A percentile compares a stretch with the other conserved stretches of the same genome.
Conservation (phyloP, 1,284 basidiomycete genomes). For the Abortiporus biennis region DNA sequence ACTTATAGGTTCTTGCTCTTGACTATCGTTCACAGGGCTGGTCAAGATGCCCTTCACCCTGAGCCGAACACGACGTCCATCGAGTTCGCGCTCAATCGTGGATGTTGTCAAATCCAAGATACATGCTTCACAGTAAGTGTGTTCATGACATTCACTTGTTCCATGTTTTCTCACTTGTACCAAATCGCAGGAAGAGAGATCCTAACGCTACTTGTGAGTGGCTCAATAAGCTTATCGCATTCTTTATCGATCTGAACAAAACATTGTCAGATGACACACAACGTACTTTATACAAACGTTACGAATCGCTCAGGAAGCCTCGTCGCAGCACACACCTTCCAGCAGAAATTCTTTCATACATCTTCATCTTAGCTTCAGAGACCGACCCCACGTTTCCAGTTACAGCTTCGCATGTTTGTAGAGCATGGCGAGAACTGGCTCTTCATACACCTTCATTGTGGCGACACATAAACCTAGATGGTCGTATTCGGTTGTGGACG, state of each 20-base stretch:
- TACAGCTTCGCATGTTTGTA: slow-evolving; percentile 58
- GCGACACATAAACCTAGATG: slow-evolving; percentile 46
- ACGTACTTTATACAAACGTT: background rate
- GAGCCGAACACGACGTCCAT: slow-evolving; percentile 29
- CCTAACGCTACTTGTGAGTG: slow-evolving; percentile 6
- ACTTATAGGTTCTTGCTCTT: too few species aligned
- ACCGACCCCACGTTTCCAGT: slow-evolving; percentile 51
- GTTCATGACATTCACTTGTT: background rate
- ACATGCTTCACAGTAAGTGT: slow-evolving; percentile 21
- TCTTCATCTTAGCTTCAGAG: slow-evolving; percentile 55
- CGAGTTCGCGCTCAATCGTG: slow-evolving; percentile 29
- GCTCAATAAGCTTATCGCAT: background rate
- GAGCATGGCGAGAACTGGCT: slow-evolving; percentile 52
- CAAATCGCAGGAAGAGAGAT: slow-evolving; percentile 4
- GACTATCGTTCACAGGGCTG: background rate
- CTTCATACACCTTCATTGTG: slow-evolving; percentile 53
- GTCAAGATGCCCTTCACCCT: slow-evolving; percentile 29
- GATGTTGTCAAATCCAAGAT: slow-evolving; percentile 32
- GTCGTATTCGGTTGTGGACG: slow-evolving; percentile 48
- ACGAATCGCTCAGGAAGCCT: slow-evolving; percentile 10
- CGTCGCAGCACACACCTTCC: slow-evolving; percentile 53
- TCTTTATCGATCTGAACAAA: background rate
- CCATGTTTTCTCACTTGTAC: background rate
- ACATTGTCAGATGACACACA: slow-evolving; percentile 1
- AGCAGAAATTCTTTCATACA: slow-evolving; percentile 51